Conservation (phyloP, 2,329 filamentous ascomycete genomes). For the Arthroderma uncinatum region DNA sequence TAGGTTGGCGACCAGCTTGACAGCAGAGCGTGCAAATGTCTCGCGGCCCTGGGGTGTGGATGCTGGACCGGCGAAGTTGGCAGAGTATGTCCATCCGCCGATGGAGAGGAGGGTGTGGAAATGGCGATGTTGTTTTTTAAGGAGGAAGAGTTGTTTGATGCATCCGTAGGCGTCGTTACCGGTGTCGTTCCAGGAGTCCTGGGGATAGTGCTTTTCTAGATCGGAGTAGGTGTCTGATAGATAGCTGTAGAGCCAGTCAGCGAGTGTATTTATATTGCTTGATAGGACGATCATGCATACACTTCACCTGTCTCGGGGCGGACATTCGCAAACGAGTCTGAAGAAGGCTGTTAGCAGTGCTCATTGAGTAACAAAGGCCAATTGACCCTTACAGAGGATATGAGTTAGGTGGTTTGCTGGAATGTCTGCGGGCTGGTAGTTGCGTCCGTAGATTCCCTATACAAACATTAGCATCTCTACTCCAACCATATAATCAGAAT, state of each 20-base stretch:
- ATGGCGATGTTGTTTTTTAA: slow-evolving; percentile 65
- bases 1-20: slow-evolving; percentile 62
- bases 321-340: slow-evolving; percentile 75
- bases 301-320: slow-evolving; percentile 70
- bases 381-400: slow-evolving; percentile 47
- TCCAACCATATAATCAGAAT: background rate
- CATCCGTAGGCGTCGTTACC: slow-evolving; percentile 68
- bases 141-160: slow-evolving; percentile 62
- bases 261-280: background rate
- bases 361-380: background rate
- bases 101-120: slow-evolving; percentile 74
- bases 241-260: slow-evolving; percentile 19
- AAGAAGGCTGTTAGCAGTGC: background rate
- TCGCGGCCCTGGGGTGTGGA: slow-evolving; percentile 48
- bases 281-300: slow-evolving; percentile 25
- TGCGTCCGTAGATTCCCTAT: slow-evolving; percentile 72
- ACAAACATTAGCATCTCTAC: background rate
- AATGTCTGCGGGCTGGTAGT: slow-evolving; percentile 73
- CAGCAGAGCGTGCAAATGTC: slow-evolving; percentile 56
- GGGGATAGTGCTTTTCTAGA: slow-evolving; percentile 55
- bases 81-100: slow-evolving; percentile 67
- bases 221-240: slow-evolving; percentile 62
- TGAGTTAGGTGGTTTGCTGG: slow-evolving; percentile 75
- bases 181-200: slow-evolving; percentile 54
- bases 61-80: slow-evolving; percentile 62